Conservation (phyloP, 495 filamentous ascomycete species). For the Tuber brumale region DNA sequence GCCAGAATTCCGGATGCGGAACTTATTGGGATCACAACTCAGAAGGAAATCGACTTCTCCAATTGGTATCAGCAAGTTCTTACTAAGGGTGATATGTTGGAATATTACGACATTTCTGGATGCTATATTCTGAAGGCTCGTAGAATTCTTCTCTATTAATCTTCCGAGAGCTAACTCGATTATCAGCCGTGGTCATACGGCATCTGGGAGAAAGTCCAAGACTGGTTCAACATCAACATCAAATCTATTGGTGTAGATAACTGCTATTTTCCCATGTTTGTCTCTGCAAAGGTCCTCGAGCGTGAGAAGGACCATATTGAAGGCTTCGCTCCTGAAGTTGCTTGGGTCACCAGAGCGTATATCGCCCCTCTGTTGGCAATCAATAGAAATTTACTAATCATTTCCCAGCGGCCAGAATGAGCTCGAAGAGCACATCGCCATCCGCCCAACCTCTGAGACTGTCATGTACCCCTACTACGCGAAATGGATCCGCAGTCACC, state of each 20-base stretch:
- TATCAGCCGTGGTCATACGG: conserved; percentile 62
- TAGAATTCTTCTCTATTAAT: neutral
- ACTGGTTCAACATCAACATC: conserved; percentile 81
- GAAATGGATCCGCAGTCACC: conserved; percentile 90
- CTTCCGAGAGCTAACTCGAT: conserved; percentile 8
- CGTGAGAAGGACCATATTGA: conserved; percentile 95
- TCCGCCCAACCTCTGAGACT: conserved; percentile 90
- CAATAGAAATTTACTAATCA: conserved; percentile 34
- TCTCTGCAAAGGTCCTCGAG: conserved; percentile 81
- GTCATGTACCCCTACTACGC: conserved; percentile 95
- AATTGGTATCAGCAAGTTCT: conserved; percentile 95
- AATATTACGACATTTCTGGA: conserved; percentile 88
- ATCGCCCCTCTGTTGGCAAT: conserved; percentile 38
- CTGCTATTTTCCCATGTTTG: conserved; percentile 91
- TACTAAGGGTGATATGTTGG: conserved; percentile 88
- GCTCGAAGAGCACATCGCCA: conserved; percentile 89
- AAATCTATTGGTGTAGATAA: conserved; percentile 87
- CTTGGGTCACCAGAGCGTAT: conserved; percentile 96
- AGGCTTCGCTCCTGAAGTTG: conserved; percentile 94
- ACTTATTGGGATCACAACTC: conserved; percentile 76
- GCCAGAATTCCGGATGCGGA: conserved; percentile 54
- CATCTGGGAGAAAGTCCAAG: conserved; percentile 87
- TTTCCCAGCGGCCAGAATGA: conserved; percentile 65
- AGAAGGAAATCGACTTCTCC: conserved; percentile 80
- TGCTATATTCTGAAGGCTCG: conserved; percentile 83